phyloP scores from a whole-genome alignment of 2,329 filamentous ascomycete species.

The Aureobasidium sp. region DNA sequence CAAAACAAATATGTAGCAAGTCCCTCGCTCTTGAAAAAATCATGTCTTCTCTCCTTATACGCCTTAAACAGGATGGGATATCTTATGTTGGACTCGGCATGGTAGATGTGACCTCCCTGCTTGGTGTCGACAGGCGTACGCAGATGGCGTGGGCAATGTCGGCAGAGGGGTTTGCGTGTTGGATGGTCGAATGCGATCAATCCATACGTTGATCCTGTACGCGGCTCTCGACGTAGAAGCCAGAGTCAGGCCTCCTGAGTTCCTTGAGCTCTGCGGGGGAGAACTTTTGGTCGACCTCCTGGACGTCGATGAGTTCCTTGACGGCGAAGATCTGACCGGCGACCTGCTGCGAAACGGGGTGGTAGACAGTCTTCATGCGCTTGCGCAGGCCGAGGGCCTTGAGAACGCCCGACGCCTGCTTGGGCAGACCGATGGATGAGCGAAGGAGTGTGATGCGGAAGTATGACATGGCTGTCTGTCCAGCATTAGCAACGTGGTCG shows the following conservation, averaged over 20 bases:
- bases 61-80: neutral
- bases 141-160: neutral
- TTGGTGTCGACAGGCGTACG: neutral
- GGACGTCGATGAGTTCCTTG: slow-evolving; percentile 80
- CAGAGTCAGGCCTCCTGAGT: slow-evolving; percentile 64
- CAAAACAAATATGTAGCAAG: neutral
- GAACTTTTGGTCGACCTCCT: slow-evolving; percentile 62
- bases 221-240: slow-evolving; percentile 68
- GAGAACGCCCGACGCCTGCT: slow-evolving; percentile 71
- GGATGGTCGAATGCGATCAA: neutral
- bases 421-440: slow-evolving; percentile 75
- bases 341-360: slow-evolving; percentile 70
- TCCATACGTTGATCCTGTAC: slow-evolving; percentile 17
- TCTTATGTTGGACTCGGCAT: neutral
- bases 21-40: neutral
- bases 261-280: slow-evolving; percentile 63
- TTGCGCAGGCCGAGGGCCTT: slow-evolving; percentile 77
- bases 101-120: neutral
- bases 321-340: slow-evolving; percentile 90
- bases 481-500: neutral
- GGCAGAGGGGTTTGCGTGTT: neutral
- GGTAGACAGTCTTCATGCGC: slow-evolving; percentile 80
- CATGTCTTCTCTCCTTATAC: slow-evolving; percentile 3
- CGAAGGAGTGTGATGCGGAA: slow-evolving; percentile 89
- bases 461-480: slow-evolving; percentile 54